Conservation (phyloP, 495 filamentous ascomycete species). For the Chaetomium fimeti region DNA sequence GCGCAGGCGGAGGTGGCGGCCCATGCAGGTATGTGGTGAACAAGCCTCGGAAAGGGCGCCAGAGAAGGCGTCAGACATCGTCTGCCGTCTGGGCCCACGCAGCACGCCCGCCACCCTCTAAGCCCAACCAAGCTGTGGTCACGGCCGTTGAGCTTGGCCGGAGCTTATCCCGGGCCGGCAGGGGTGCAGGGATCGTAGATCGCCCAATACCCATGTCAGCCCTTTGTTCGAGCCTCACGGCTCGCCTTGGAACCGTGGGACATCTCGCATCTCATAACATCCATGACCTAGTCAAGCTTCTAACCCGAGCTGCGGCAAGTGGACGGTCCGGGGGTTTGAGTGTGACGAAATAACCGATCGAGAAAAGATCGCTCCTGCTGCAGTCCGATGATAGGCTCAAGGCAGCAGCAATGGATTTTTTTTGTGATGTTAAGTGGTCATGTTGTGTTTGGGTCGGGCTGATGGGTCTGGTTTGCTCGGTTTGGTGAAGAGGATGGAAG, state of each 20-base stretch:
- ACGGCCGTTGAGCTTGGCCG: not conserved
- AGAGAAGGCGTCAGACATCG: not conserved
- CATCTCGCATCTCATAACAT: conserved; percentile 2
- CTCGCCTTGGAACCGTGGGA: not conserved
- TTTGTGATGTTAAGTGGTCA: not conserved
- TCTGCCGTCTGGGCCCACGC: not conserved
- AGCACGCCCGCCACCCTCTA: not conserved
- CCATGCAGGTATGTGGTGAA: not conserved
- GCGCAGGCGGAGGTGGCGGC: not conserved
- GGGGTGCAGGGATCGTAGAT: not conserved
- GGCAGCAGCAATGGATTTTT: not conserved
- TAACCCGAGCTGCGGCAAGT: not conserved
- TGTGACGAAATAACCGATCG: not conserved
- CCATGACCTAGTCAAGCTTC: conserved; percentile 1
- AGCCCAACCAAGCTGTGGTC: not conserved
- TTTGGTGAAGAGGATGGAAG: not conserved
- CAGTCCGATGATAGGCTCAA: not conserved
- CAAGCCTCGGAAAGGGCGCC: not conserved
- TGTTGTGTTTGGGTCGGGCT: not conserved
- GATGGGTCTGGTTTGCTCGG: no score
- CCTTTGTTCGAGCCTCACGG: not conserved
- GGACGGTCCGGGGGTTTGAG: not conserved
- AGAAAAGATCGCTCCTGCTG: not conserved
- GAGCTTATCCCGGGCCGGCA: not conserved
- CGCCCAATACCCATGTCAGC: not conserved